Base-by-base conservation (phyloP, 305 asterid genomes). In the Fraxinus greggii region DNA sequence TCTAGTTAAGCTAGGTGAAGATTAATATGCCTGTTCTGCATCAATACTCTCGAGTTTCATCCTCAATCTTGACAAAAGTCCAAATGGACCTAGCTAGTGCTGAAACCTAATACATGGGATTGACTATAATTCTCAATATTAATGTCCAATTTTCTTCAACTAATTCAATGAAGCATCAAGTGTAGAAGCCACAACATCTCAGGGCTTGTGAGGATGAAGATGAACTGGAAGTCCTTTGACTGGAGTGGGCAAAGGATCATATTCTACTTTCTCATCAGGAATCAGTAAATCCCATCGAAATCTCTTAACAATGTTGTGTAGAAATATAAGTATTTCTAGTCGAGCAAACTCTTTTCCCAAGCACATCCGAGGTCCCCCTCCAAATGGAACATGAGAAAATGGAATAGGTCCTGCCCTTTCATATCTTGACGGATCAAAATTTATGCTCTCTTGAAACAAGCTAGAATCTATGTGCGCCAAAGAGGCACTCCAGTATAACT, bases 351-450 rank as follows among this genome's bases (percentile, higher is more conserved):
- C 94, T 83, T 89, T 89, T 12, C 93, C 93, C 65, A 88, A 8
- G 82, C 94, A 90, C 93, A 91, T 91, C 13, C 92, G 82, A n/a
- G 93, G 89, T 2, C 97, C 97, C 73, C 94, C 97, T 6, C 97
- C 97, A 10, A 92, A 92, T 0, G 93, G 87, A 17, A 90, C 85
- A 19, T 77, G 91, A 0, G 92, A 81, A 33, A 74, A 92, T 59
- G 94, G 92, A 26, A 77, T 51, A 0, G 92, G 89, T 31, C 89
- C 91, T 6, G 82, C 70, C 79, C 88, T 91, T 72, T 90, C 90
- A 61, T 87, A 92, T 82, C 94, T 89, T 4, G 94, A 85, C 1
- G 97, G 90, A 82, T 92, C 89, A 31, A 91, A 92, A 9, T 70
- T 86, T 3, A 1, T 15, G 67, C 74, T 26, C 28, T 88, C 87